phyloP scores from a whole-genome alignment of 2,329 filamentous ascomycete genomes.

The Phyllosticta citrichinensis region DNA sequence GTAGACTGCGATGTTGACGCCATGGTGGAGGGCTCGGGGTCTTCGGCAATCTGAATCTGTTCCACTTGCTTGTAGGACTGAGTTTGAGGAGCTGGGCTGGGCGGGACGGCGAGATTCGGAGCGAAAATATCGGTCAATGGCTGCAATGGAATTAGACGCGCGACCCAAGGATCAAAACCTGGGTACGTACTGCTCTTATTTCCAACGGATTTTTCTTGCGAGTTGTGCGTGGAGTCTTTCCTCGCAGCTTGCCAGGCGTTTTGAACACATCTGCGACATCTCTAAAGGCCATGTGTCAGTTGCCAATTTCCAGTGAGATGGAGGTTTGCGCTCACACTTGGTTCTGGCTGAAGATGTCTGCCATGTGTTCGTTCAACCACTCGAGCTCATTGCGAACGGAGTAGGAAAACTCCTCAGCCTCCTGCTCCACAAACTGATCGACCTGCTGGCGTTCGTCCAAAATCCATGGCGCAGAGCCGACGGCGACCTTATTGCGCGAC shows the following conservation, averaged over 20 bases:
- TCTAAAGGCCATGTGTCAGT: conserved; percentile 39
- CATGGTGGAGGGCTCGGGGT: conserved; percentile 30
- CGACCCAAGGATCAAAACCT: conserved; percentile 41
- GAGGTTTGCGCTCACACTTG: conserved; percentile 57
- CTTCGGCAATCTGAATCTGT: conserved; percentile 51
- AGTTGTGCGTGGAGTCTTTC: conserved; percentile 66
- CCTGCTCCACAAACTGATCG: conserved; percentile 63
- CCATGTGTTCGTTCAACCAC: conserved; percentile 98
- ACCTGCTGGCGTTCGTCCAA: conserved; percentile 73
- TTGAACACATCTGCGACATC: conserved; percentile 95
- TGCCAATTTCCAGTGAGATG: conserved; percentile 6
- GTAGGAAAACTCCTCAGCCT: conserved; percentile 88
- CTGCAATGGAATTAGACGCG: conserved; percentile 29
- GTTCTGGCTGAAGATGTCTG: conserved; percentile 78
- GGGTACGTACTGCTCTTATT: conserved; percentile 53
- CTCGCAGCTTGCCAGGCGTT: conserved; percentile 72
- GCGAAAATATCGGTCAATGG: conserved; percentile 41
- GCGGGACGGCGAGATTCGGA: conserved; percentile 32
- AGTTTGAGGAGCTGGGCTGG: conserved; percentile 46
- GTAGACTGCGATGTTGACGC: conserved; percentile 10
- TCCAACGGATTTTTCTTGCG: conserved; percentile 51
- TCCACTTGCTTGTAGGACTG: conserved; percentile 44
- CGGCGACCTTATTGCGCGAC: conserved; percentile 35
- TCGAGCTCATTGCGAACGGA: conserved; percentile 89
- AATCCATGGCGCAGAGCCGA: conserved; percentile 81